Evolutionary conservation across 108 stramenopile species (phyloP).

Genomic region (Mediolabrus comicus): DNA sequence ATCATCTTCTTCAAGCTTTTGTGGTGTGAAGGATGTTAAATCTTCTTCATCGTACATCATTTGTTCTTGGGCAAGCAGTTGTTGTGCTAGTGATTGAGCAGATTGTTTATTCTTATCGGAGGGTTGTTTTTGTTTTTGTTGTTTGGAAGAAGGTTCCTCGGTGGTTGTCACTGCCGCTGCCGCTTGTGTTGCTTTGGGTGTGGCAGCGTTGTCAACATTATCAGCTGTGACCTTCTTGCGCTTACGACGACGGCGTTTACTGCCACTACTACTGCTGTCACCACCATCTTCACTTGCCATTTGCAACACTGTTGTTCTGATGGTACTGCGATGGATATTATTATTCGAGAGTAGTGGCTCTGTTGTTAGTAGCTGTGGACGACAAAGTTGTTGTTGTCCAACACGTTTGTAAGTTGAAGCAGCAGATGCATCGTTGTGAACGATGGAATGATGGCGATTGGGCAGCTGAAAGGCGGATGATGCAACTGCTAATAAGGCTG

Average conservation of each 20-base stretch:
- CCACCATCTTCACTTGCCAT: conserved; percentile 10
- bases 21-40: conserved; percentile 27
- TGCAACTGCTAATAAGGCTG: too few relatives aligned
- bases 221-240: conserved; percentile 19
- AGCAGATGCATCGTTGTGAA: too few relatives aligned
- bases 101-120: conserved; percentile 2
- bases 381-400: not conserved
- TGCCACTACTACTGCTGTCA: not conserved
- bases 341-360: not conserved
- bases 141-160: not conserved
- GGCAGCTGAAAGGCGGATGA: too few relatives aligned
- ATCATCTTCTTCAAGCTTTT: conserved; percentile 20
- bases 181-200: conserved; percentile 1
- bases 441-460: too few relatives aligned
- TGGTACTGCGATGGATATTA: too few relatives aligned
- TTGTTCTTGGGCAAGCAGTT: conserved; percentile 35
- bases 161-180: not conserved
- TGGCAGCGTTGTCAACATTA: not conserved
- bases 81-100: conserved; percentile 14
- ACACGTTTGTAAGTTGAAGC: too few relatives aligned
- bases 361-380: too few relatives aligned
- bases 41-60: conserved; percentile 42
- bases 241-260: conserved; percentile 42
- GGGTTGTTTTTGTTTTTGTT: not conserved
- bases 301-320: not conserved